Base-by-base conservation (phyloP, 1,139 yeast genomes). In the Hyphopichia pseudoburtonii region DNA sequence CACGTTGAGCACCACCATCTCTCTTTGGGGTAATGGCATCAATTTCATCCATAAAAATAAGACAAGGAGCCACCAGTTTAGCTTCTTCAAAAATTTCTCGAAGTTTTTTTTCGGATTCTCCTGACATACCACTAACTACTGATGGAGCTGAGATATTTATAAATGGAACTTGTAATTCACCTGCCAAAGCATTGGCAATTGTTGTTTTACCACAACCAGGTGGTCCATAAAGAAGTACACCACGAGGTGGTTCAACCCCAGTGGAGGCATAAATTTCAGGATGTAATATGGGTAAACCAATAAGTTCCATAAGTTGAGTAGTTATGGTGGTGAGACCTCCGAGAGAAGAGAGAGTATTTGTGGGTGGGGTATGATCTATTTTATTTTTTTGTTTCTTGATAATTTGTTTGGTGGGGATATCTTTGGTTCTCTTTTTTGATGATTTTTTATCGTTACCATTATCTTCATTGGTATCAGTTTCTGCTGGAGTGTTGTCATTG, bases 151-250 rank as follows among this genome's bases (percentile, higher is more conserved):
- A 86, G 1, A 92, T 76, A 34, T 86, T 84, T 21, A 92, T 80
- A 54, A 94, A 92, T 0, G 98, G 97, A 0, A 92, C 96, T 45
- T 88, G 87, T 30, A 92, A 70, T 55, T 92, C 97, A 21, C 96
- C 96, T 2, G 98, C 98, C 29, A 92, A 69, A 0, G 97, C 97
- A 60, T 90, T 88, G 2, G 98, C 98, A 40, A 92, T 82, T 36
- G 96, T 83, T 0, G 99, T 92, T 55, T 92, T 92, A 57, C 99
- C 99, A 67, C 98, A 92, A 11, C 99, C 99, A 1, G 98, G 98
- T 0, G 99, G 98, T 0, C 99, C 99, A 59, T 90, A 96, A 22
- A 92, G 65, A 21, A 92, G 61, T 2, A 92, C 96, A 42, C 98
- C 98, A 33, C 97, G 73, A n/a, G 98, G 96, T 11, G 97, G 96